Evolutionary conservation across 2,329 filamentous ascomycete species (phyloP).

Genomic region (Aspergillus fructus): DNA sequence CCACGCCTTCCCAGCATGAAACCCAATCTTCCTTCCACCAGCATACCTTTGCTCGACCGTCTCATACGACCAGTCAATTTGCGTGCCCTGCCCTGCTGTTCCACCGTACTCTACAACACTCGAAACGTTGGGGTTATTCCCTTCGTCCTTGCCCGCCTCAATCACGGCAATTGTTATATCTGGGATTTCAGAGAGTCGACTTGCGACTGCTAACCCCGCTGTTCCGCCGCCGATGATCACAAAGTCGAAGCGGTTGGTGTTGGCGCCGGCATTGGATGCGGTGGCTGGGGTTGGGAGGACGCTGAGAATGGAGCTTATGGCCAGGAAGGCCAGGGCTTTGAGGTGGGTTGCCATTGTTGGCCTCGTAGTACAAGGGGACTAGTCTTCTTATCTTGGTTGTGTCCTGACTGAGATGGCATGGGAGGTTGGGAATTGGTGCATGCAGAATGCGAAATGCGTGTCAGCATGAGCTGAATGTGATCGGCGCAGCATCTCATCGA

Average conservation of each 20-base stretch:
- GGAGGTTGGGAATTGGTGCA: no score
- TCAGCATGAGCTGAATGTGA: no score
- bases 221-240: slow-evolving; percentile 35
- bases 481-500: no score
- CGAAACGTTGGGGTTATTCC: slow-evolving; percentile 31
- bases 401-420: no score
- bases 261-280: background rate
- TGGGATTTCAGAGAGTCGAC: slow-evolving; percentile 33
- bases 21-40: slow-evolving; percentile 24
- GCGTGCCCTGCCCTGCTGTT: slow-evolving; percentile 27
- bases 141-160: slow-evolving; percentile 29
- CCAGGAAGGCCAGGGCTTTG: background rate
- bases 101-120: slow-evolving; percentile 20
- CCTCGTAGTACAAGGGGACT: no score
- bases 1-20: slow-evolving; percentile 44
- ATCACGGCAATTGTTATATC: slow-evolving; percentile 28
- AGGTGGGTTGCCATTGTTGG: background rate
- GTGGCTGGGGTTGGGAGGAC: background rate
- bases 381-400: no score
- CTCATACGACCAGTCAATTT: slow-evolving; percentile 44
- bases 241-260: background rate
- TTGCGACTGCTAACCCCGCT: slow-evolving; percentile 33
- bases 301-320: background rate
- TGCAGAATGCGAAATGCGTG: no score
- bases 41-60: slow-evolving; percentile 41